Conservation (phyloP, 768 basidiomycete genomes). For the Jaapia argillacea region DNA sequence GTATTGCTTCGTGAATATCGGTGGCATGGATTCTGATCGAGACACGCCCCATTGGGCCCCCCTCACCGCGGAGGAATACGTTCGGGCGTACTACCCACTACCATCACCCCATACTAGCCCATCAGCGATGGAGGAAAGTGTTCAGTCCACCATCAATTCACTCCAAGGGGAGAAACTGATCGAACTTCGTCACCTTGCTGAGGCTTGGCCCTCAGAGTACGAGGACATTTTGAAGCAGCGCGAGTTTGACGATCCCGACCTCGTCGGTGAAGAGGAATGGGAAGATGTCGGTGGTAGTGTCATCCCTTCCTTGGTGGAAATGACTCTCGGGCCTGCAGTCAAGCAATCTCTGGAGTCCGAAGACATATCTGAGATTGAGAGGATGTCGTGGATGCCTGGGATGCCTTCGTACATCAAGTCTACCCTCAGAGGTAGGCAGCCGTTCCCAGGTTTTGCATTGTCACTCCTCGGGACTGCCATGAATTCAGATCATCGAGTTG, state of each 20-base stretch:
- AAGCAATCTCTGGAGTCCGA: constrained; percentile 14
- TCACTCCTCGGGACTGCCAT: constrained; percentile 15
- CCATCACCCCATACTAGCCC: not conserved
- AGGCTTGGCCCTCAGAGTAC: constrained; percentile 5
- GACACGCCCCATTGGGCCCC: not conserved
- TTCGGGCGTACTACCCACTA: constrained; percentile 1
- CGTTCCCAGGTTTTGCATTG: constrained; percentile 18
- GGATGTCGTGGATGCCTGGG: constrained; percentile 19
- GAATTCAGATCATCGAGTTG: constrained; percentile 9
- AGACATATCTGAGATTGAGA: constrained; percentile 16
- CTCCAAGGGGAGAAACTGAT: not conserved
- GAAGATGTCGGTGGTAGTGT: too few relatives aligned
- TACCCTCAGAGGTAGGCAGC: constrained; percentile 10
- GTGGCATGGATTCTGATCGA: not conserved
- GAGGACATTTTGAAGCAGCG: not conserved
- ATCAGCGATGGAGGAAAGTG: not conserved
- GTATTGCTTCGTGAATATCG: constrained; percentile 15
- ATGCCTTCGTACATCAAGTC: constrained; percentile 14
- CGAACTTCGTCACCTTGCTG: not conserved
- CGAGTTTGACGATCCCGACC: not conserved
- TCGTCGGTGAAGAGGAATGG: not conserved
- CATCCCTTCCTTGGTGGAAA: constrained; percentile 17
- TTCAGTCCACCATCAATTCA: too few relatives aligned
- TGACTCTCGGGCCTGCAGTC: constrained; percentile 18
- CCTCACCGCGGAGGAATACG: constrained; percentile 3